phyloP scores from a whole-genome alignment of 352 stramenopile genomes.

The Phytophthora syringae region DNA sequence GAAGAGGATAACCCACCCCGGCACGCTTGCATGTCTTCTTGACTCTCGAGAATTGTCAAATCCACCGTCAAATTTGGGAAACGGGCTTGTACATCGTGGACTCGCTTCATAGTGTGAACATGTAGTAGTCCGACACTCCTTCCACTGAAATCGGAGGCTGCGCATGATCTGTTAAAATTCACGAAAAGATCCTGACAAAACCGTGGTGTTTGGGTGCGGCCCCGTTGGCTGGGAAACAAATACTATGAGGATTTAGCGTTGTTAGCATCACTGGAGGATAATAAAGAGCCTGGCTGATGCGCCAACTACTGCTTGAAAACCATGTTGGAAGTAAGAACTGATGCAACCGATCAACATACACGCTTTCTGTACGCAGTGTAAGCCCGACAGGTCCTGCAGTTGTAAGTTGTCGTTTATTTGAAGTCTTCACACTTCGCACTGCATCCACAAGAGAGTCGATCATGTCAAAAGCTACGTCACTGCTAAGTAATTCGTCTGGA shows the following conservation, averaged over 20 bases:
- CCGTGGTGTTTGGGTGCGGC: neutral
- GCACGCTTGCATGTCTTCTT: constrained; percentile 21
- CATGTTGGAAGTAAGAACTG: constrained; percentile 36
- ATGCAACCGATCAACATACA: constrained; percentile 46
- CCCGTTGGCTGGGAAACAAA: constrained; percentile 19
- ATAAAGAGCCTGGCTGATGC: constrained; percentile 33
- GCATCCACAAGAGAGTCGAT: constrained; percentile 21
- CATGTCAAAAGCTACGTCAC: constrained; percentile 25
- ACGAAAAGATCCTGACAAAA: constrained; percentile 26
- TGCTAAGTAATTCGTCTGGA: constrained; percentile 3
- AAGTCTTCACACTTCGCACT: no score
- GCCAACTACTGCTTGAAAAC: constrained; percentile 32
- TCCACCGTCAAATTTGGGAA: constrained; percentile 17
- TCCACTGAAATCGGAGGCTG: neutral
- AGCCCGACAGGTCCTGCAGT: neutral
- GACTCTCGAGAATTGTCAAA: constrained; percentile 21
- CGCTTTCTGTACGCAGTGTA: constrained; percentile 17
- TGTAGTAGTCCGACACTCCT: constrained; percentile 3
- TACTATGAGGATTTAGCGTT: neutral
- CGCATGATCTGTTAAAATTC: constrained; percentile 18
- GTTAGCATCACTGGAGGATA: constrained; percentile 24
- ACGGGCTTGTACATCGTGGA: neutral
- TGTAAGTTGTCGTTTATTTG: neutral
- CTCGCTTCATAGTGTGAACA: constrained; percentile 3
- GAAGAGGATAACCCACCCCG: neutral